Evolutionary conservation across 2,329 filamentous ascomycete genomes (phyloP).

Genomic region (Trematosphaeria pertusa): DNA sequence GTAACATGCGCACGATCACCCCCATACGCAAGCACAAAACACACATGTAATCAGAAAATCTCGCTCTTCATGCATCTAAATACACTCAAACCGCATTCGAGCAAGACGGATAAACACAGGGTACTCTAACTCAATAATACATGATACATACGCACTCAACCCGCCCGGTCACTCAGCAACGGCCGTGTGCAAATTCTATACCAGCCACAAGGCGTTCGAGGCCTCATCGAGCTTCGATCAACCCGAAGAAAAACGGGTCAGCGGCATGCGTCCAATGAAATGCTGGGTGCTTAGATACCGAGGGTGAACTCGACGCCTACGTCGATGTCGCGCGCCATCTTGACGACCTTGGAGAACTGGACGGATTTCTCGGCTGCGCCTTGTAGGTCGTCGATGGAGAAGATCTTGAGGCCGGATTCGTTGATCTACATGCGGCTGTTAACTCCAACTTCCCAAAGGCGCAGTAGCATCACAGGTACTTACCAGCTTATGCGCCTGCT

Average conservation of each 20-base stretch:
- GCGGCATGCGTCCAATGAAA: constrained; percentile 9
- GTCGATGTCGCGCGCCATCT: constrained; percentile 97
- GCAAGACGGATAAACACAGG: constrained; percentile 1
- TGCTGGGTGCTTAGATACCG: constrained; percentile 72
- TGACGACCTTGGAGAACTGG: constrained; percentile 98
- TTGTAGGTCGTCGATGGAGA: constrained; percentile 98
- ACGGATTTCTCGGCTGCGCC: constrained; percentile 97
- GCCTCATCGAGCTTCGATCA: constrained; percentile 10
- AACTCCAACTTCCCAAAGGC: background rate
- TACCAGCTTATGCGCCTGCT: constrained; percentile 82
- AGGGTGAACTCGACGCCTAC: constrained; percentile 73
- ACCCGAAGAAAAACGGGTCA: constrained; percentile 14
- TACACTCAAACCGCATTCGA: constrained; percentile 17
- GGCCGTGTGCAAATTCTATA: too few species aligned
- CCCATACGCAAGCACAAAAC: too few species aligned
- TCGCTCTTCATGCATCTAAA: constrained; percentile 23
- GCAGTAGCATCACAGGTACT: constrained; percentile 34
- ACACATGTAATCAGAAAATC: too few species aligned
- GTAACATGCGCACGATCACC: too few species aligned
- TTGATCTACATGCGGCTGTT: constrained; percentile 68
- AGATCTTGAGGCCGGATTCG: constrained; percentile 98
- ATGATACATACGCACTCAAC: constrained; percentile 6
- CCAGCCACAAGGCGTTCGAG: background rate
- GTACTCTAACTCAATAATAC: constrained; percentile 21
- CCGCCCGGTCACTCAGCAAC: too few species aligned